These are phyloP conservation scores for Leishmania turanica DNA, from an alignment of 208 protist genomes.

Conservation along the genomic window DNA sequence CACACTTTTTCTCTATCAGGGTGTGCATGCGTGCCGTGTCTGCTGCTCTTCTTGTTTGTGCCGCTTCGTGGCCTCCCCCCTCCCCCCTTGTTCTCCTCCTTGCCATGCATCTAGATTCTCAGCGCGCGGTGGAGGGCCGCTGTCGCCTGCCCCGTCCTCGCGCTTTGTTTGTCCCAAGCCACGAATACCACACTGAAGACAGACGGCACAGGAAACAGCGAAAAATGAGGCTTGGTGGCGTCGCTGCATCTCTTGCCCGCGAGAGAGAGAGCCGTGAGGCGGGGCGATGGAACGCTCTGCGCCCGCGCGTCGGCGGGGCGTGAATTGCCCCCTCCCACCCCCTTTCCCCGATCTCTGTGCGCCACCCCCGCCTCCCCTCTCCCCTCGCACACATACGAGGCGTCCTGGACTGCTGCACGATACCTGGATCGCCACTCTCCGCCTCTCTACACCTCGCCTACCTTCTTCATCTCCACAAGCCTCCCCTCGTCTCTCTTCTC, in stretches of 20 bases:
- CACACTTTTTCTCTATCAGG: not conserved
- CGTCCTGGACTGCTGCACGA: not conserved
- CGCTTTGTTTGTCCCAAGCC: not conserved
- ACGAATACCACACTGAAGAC: not conserved
- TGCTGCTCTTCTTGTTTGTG: not conserved
- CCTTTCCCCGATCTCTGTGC: not conserved
- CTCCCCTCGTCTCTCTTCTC: not conserved
- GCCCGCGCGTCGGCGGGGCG: not conserved
- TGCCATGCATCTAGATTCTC: not conserved
- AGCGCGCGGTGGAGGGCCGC: not conserved
- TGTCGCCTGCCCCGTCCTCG: slow-evolving; percentile 1
- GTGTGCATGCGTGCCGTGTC: not conserved
- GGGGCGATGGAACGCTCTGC: not conserved
- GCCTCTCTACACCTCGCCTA: not conserved
- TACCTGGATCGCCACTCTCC: not conserved
- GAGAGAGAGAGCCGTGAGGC: not conserved
- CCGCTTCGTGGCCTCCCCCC: not conserved
- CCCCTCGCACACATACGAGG: not conserved
- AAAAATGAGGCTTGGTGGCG: not conserved
- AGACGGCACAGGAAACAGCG: not conserved
- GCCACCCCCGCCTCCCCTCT: not conserved
- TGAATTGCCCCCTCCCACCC: not conserved
- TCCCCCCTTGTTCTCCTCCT: slow-evolving; percentile 15
- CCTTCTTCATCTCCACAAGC: not conserved
- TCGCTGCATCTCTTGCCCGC: not conserved